Evolutionary conservation across 2,329 filamentous ascomycete species (phyloP).

Genomic region (Stagonosporopsis rhizophila): DNA sequence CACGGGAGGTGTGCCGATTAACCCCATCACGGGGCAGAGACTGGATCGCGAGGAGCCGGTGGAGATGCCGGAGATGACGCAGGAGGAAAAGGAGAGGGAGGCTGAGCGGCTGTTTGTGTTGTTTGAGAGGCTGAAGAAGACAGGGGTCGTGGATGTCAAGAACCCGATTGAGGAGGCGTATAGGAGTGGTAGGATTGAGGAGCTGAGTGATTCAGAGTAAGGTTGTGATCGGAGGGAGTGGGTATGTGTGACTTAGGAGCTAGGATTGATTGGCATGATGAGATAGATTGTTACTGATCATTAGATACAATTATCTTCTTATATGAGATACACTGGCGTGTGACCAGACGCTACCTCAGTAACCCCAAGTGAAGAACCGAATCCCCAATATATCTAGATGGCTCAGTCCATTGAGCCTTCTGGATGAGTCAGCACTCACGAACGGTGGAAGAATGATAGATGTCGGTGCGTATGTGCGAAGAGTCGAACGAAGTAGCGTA

Average conservation of each 20-base stretch:
- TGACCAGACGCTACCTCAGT: neutral
- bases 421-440: neutral
- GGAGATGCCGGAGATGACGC: conserved; percentile 76
- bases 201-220: conserved; percentile 63
- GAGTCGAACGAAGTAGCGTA: neutral
- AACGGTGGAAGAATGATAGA: neutral
- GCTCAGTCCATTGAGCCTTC: neutral
- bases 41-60: conserved; percentile 70
- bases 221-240: neutral
- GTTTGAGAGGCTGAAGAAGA: conserved; percentile 80
- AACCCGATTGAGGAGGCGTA: conserved; percentile 78
- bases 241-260: neutral
- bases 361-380: neutral
- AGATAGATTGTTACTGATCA: neutral
- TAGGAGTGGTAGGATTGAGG: conserved; percentile 73
- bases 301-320: neutral
- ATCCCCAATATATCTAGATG: neutral
- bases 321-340: neutral
- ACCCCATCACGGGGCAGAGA: conserved; percentile 87
- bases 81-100: conserved; percentile 90
- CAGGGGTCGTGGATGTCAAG: conserved; percentile 77
- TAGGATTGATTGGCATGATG: neutral
- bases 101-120: conserved; percentile 88
- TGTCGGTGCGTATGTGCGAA: neutral
- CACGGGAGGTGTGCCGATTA: conserved; percentile 60